Evolutionary conservation across 176 grass and related monocot species (phyloP), one percentile per base, ranked within the genome.

Genomic region (Oryza rufipogon): DNA sequence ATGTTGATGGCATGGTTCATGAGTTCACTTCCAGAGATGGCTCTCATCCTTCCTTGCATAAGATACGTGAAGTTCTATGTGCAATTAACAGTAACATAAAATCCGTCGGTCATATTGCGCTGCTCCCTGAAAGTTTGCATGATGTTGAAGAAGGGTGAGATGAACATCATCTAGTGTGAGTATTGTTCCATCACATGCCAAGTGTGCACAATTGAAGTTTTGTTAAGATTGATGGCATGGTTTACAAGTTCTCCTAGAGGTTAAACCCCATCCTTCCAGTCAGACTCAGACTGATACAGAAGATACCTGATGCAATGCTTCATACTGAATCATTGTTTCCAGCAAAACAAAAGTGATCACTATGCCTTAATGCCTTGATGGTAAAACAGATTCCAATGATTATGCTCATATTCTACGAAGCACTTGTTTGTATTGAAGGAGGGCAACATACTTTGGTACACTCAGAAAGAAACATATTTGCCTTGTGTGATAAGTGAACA

Each of bases 1-100:
- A 95, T 83, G 48, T 97, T 68, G 79, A 90, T 81, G 86, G 90
- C 83, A 77, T 80, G 79, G 84, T 94, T 80, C 87, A 97, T 63
- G 90, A 93, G 77, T 94, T 94, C 76, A 94, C 90, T 80, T 93
- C 86, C 32, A 94, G 90, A 86, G 92, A 91, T 88, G 88, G 88
- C 64, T 97, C 84, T 69, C 90, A 97, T 91, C 90, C 92, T 77
- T 90, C 23, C 63, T 88, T 92, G n/a, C 64, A 90, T 64, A 83
- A 78, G 61, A 92, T 97, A 75, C 81, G 60, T 84, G 38, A 89
- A 81, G 68, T 94, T 75, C 78, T 94, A 45, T 67, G 39, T 68
- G 77, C 86, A 78, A 89, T 94, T 60, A 80, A 83, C 88, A 46
- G 23, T 75, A 86, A 93, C 45, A 74, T 91, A 64, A 91, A 88